Conservation (phyloP, 2,329 filamentous ascomycete species). For the Aspergillus pseudotamarii region DNA sequence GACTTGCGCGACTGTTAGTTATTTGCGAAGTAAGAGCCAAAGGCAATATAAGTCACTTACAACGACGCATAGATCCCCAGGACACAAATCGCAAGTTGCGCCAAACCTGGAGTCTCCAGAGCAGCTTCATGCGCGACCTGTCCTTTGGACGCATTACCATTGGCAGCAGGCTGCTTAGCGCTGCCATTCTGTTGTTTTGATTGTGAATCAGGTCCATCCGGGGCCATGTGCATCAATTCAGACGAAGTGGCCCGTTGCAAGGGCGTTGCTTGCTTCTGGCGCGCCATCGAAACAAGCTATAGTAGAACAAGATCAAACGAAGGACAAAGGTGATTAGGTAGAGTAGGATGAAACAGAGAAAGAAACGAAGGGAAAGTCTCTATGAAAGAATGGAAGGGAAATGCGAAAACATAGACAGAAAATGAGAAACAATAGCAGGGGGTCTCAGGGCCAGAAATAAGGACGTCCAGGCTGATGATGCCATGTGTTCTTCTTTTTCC, state of each 20-base stretch:
- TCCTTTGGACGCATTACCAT: constrained; percentile 25
- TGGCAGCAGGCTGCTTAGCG: constrained; percentile 19
- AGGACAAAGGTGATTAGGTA: background rate
- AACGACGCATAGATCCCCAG: constrained; percentile 96
- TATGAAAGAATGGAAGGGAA: background rate
- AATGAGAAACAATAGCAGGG: background rate
- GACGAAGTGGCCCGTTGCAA: constrained; percentile 68
- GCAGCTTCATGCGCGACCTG: constrained; percentile 30
- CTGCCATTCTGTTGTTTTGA: constrained; percentile 36
- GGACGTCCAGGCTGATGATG: constrained; percentile 26
- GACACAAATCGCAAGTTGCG: constrained; percentile 84
- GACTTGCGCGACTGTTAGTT: constrained; percentile 51
- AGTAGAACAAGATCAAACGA: constrained; percentile 5
- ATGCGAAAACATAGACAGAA: background rate
- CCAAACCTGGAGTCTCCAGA: constrained; percentile 57
- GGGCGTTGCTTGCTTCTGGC: constrained; percentile 68
- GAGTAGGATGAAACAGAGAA: constrained; percentile 13
- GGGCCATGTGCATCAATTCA: constrained; percentile 57
- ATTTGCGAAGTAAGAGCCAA: background rate
- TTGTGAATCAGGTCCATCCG: constrained; percentile 34
- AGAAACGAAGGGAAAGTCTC: constrained; percentile 10
- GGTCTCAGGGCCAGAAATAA: background rate
- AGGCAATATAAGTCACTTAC: constrained; percentile 52
- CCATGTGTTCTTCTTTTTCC: constrained; percentile 39
- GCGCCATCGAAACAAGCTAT: constrained; percentile 59